Base-by-base conservation (phyloP, 73 alveolate species). In the Vitrella brassicaformis region DNA sequence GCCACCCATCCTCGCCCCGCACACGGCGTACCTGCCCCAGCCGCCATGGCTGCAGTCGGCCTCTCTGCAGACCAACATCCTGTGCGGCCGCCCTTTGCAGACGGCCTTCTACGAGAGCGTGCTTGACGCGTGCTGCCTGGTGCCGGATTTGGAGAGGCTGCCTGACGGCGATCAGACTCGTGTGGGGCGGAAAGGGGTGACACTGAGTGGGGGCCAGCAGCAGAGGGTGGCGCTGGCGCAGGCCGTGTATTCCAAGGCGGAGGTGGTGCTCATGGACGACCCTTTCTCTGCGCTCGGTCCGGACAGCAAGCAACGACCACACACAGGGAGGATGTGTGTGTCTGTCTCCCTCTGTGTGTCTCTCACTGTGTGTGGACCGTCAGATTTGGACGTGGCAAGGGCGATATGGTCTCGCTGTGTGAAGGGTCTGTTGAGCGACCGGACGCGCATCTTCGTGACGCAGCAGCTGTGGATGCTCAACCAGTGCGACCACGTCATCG, bases 261-360 rank as follows among this genome's bases (percentile, higher is more conserved):
- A 18, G 10, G 10, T 56, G 27, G 4, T 8, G 10, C 82, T 92
- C 47, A 79, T 92, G 71, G 97, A 92, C 81, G 97, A 92, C 77
- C 94, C 94, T 46, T 69, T 92, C 22, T 74, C 93, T 66, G 92
- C 96, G 7, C 89, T 92, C 31, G 97, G n/a, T n/a, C n/a, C n/a
- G n/a, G n/a, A n/a, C n/a, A n/a, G n/a, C n/a, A n/a, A n/a, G n/a
- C n/a, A n/a, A n/a, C n/a, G n/a, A n/a, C n/a, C n/a, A n/a, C n/a
- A n/a, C n/a, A n/a, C n/a, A n/a, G n/a, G n/a, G n/a, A n/a, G n/a
- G n/a, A n/a, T n/a, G n/a, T n/a, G n/a, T n/a, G n/a, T n/a, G n/a
- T n/a, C n/a, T n/a, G n/a, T n/a, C n/a, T n/a, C n/a, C n/a, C n/a
- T n/a, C n/a, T n/a, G n/a, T n/a, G n/a, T n/a, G n/a, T n/a, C n/a